A percentile compares a stretch with the other conserved stretches of the same genome.
These are phyloP conservation scores for Datura wrightii DNA, from an alignment of 257 asterid genomes.

Conservation along the genomic window DNA sequence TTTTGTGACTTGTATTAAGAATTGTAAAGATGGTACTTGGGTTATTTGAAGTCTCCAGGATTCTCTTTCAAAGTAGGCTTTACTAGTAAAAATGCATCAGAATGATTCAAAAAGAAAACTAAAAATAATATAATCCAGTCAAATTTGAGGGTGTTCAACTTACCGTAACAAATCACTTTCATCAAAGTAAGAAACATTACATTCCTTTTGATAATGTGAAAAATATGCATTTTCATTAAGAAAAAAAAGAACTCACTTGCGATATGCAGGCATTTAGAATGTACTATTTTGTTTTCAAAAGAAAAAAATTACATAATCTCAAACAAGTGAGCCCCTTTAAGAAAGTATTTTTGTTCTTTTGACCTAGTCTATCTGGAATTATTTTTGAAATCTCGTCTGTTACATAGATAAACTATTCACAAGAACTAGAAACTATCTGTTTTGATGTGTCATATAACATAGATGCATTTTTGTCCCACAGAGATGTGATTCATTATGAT, in stretches of 20 bases:
- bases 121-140: neutral
- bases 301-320: neutral
- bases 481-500: neutral
- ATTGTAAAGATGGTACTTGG: neutral
- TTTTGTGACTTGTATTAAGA: neutral
- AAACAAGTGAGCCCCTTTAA: neutral
- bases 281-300: neutral
- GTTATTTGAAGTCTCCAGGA: neutral
- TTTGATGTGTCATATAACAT: neutral
- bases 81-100: neutral
- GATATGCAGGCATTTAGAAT: neutral
- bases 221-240: neutral
- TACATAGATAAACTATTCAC: neutral
- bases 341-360: neutral
- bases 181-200: slow-evolving; percentile 6
- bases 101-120: neutral
- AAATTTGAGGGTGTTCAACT: slow-evolving; percentile 15
- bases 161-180: neutral
- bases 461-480: neutral
- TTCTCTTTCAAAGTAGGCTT: neutral
- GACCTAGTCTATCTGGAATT: neutral
- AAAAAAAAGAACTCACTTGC: neutral
- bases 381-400: neutral
- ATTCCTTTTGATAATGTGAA: neutral
- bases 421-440: neutral